Percentiles rank a stretch among this genome's conserved stretches.
Conservation (phyloP, 805 yeast genomes). For the Kuraishia hungarica region DNA sequence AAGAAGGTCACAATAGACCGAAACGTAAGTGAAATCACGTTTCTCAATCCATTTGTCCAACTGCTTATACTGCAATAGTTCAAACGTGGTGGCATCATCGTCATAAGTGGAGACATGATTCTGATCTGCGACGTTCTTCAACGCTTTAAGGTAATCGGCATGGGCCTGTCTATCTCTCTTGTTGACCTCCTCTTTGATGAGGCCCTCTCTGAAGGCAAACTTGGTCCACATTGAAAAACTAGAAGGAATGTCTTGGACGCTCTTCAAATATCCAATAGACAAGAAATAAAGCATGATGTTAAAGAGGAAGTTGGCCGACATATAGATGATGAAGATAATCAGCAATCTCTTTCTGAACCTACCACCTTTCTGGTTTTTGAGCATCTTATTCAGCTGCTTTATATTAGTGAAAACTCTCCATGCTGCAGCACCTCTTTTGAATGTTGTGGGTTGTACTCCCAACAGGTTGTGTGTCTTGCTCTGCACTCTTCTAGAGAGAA, state of each 20-base stretch:
- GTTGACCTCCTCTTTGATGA: slow-evolving; percentile 28
- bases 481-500: neutral
- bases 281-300: slow-evolving; percentile 24
- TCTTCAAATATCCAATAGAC: slow-evolving; percentile 19
- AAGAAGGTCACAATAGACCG: slow-evolving; percentile 27
- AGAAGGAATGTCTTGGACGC: slow-evolving; percentile 17
- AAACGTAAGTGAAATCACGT: slow-evolving; percentile 23
- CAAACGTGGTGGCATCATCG: slow-evolving; percentile 11
- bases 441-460: neutral
- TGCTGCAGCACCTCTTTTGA: slow-evolving; percentile 16
- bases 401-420: slow-evolving; percentile 24
- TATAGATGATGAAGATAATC: slow-evolving; percentile 30
- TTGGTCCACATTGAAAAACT: slow-evolving; percentile 19
- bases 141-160: slow-evolving; percentile 19
- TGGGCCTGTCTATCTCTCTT: slow-evolving; percentile 25
- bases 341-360: slow-evolving; percentile 36
- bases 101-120: slow-evolving; percentile 18
- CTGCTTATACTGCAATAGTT: slow-evolving; percentile 13
- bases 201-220: slow-evolving; percentile 24
- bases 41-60: slow-evolving; percentile 17
- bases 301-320: slow-evolving; percentile 27
- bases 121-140: slow-evolving; percentile 21
- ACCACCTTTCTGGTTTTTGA: slow-evolving; percentile 26
- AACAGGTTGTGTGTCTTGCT: neutral
- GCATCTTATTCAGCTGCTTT: slow-evolving; percentile 13